These are phyloP conservation scores for Globisporangium okanoganense DNA, from an alignment of 352 stramenopile species.

Conservation along the genomic window DNA sequence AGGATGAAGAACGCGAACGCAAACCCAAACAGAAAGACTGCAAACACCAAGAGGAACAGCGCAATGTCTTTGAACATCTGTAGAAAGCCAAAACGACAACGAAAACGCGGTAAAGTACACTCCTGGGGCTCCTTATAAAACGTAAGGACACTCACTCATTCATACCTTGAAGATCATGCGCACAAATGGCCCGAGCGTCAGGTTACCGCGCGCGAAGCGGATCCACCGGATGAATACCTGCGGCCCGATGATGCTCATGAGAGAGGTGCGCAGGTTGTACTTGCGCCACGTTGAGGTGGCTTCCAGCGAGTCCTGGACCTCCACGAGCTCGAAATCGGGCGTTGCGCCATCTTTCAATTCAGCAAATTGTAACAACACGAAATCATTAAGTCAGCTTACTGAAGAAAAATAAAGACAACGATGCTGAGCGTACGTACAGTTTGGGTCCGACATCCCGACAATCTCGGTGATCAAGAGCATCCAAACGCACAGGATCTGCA, in stretches of 20 bases:
- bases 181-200: slow-evolving; percentile 67
- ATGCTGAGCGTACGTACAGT: slow-evolving; percentile 17
- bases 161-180: slow-evolving; percentile 83
- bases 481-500: slow-evolving; percentile 75
- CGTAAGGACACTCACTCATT: not conserved
- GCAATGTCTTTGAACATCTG: slow-evolving; percentile 83
- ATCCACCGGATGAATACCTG: slow-evolving; percentile 84
- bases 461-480: slow-evolving; percentile 53
- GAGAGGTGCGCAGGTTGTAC: slow-evolving; percentile 71
- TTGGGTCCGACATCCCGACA: slow-evolving; percentile 29
- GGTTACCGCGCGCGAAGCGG: slow-evolving; percentile 68
- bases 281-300: slow-evolving; percentile 41
- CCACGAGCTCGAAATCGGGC: slow-evolving; percentile 48
- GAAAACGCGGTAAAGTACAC: not conserved
- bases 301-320: slow-evolving; percentile 65
- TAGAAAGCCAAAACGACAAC: not conserved
- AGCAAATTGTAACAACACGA: not conserved
- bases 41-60: slow-evolving; percentile 74
- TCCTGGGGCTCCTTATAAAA: not conserved
- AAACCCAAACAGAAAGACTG: slow-evolving; percentile 69
- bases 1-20: slow-evolving; percentile 82
- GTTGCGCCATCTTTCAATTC: slow-evolving; percentile 8
- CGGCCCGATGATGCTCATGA: slow-evolving; percentile 75
- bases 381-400: not conserved
- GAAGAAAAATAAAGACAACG: not conserved